Base-by-base conservation (phyloP, 257 asterid species). In the Solanum piurae region DNA sequence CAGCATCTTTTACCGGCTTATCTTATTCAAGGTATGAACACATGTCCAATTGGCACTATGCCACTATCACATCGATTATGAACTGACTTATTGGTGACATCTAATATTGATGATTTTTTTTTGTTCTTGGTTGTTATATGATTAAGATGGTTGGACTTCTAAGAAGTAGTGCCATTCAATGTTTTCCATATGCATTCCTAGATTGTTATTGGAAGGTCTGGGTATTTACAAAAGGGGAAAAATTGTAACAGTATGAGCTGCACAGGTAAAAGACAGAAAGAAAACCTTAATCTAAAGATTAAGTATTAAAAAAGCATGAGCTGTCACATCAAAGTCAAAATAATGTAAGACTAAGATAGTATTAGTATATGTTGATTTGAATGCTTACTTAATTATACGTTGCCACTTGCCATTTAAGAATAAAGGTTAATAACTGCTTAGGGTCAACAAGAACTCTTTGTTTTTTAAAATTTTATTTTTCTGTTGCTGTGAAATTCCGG, bases 1-100 rank as follows among this genome's bases (percentile, higher is more conserved):
- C 62, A 92, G 95, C 91, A 90, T 93, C 86, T 89, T 95, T 16
- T 97, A 96, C 88, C 99, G 98, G 55, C 94, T 96, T 73, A 97
- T 97, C 88, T 77, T 94, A 52, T 96, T 91, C 88, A 96, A 97
- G 99, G 99, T 95, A 94, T 76, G 88, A 42, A 36, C 82, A 34
- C 87, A 85, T 82, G 44, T 58, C 71, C 86, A 21, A 74, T 90
- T 84, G 77, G 80, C 58, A 58, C 49, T 86, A 49, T 84, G 77
- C 74, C 58, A 58, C 49, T 86, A 49, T 84, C 72, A 37, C 83
- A 72, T 83, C 58, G 83, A 66, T 46, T 87, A 83, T 62, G 62
- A 75, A 25, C 42, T 85, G 27, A 29, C 44, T 18, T 46, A 82
- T 44, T 29, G 44, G 85, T 82, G 29, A 80, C 27, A 9, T 62